Percentiles rank a stretch among this genome's conserved stretches.
Evolutionary conservation across 2,329 filamentous ascomycete species (phyloP).

Genomic region (Zymoseptoria brevis): DNA sequence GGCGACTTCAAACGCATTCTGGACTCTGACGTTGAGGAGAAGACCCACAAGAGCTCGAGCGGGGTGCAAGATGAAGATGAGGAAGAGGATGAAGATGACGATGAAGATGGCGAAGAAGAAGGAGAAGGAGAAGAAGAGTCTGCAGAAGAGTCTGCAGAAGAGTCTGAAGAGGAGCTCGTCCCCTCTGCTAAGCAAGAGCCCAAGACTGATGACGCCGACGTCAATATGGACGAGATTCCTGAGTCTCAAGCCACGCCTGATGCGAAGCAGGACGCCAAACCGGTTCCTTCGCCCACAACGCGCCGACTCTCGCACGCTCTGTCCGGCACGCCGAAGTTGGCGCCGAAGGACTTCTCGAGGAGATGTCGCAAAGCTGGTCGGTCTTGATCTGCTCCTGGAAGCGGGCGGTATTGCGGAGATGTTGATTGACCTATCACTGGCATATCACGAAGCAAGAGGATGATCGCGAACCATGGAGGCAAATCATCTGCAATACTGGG

Average conservation of each 20-base stretch:
- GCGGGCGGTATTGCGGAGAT: no score
- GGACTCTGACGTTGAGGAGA: background rate
- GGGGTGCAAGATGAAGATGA: background rate
- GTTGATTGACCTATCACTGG: no score
- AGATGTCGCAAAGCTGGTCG: background rate
- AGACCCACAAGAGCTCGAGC: background rate
- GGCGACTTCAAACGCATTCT: background rate
- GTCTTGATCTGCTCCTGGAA: background rate
- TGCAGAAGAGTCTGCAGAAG: background rate
- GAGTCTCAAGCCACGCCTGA: background rate
- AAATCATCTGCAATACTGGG: no score
- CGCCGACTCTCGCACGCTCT: background rate
- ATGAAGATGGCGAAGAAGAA: no score
- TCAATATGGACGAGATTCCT: background rate
- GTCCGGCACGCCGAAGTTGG: background rate
- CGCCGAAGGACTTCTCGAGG: background rate
- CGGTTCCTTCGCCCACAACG: background rate
- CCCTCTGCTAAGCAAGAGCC: background rate
- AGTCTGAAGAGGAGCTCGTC: background rate
- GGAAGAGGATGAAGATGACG: no score
- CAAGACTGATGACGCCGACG: background rate
- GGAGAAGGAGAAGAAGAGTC: background rate
- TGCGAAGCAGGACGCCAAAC: background rate
- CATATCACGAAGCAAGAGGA: no score
- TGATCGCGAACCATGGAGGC: no score